Percentiles rank a stretch among this genome's conserved stretches.
Conservation (phyloP, 2,329 filamentous ascomycete species). For the Hypoxylon sp. region DNA sequence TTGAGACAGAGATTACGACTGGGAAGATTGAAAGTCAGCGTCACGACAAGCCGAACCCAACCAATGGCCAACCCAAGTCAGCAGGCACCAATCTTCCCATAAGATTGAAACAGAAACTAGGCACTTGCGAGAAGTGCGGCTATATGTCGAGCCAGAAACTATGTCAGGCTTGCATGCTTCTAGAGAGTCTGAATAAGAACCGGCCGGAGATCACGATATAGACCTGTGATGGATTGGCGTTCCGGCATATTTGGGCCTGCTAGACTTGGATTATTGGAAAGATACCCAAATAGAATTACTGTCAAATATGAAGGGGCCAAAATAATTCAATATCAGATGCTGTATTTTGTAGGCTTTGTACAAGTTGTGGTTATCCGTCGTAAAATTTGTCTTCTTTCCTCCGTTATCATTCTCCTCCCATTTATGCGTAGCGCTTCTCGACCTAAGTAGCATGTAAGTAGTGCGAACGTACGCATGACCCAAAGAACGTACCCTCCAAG, state of each 20-base stretch:
- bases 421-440: conserved; percentile 67
- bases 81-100: conserved; percentile 49
- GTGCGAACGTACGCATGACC: conserved; percentile 19
- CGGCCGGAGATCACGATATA: conserved; percentile 71
- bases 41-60: conserved; percentile 55
- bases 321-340: conserved; percentile 41
- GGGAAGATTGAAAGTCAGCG: conserved; percentile 54
- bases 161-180: conserved; percentile 92
- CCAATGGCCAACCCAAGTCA: conserved; percentile 52
- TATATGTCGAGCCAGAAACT: conserved; percentile 96
- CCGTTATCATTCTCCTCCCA: conserved; percentile 6
- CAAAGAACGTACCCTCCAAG: conserved; percentile 70
- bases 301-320: conserved; percentile 23
- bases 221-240: conserved; percentile 34
- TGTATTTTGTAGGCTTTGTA: conserved; percentile 47
- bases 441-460: conserved; percentile 57
- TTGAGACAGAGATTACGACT: conserved; percentile 76
- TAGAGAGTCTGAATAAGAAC: conserved; percentile 92
- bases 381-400: conserved; percentile 23
- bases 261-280: conserved; percentile 44
- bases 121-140: conserved; percentile 88
- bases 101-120: conserved; percentile 78
- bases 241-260: conserved; percentile 26
- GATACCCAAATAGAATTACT: conserved; percentile 46
- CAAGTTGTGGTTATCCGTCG: conserved; percentile 32